Conservation (phyloP, 371 early-diverging fungal genomes). For the Basidiobolus meristosporus region DNA sequence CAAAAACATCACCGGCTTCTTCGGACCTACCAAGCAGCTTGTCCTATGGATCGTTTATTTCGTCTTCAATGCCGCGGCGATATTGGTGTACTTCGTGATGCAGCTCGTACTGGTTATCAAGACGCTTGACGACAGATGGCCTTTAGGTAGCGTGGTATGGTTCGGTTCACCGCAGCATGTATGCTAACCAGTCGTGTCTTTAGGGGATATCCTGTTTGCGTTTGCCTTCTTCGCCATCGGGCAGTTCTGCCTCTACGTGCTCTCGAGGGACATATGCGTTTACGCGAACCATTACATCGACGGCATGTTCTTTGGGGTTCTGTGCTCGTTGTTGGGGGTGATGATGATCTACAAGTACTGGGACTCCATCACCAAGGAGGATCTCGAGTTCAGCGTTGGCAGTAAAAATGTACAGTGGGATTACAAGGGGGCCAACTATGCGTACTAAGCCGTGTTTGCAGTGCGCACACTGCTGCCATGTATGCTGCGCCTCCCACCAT, state of each 20-base stretch:
- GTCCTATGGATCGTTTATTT: conserved; percentile 77
- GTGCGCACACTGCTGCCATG: too few relatives aligned
- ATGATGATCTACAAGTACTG: conserved; percentile 99
- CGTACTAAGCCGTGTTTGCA: too few relatives aligned
- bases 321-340: conserved; percentile 74
- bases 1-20: conserved; percentile 29
- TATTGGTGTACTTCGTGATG: conserved; percentile 67
- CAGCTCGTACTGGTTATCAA: conserved; percentile 84
- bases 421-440: too few relatives aligned
- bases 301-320: conserved; percentile 87
- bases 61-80: conserved; percentile 61
- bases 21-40: conserved; percentile 36
- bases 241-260: conserved; percentile 57
- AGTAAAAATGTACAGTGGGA: conserved; percentile 85
- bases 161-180: too few relatives aligned
- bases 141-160: too few relatives aligned
- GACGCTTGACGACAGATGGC: conserved; percentile 92
- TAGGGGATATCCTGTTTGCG: conserved; percentile 81
- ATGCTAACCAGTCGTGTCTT: too few relatives aligned
- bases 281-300: conserved; percentile 86
- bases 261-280: conserved; percentile 64
- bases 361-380: conserved; percentile 96
- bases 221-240: conserved; percentile 70
- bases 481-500: too few relatives aligned
- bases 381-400: conserved; percentile 88